A percentile compares a stretch with the other conserved stretches of the same genome.
Evolutionary conservation across 129 eudicot species (phyloP).

Genomic region (Ambrosia artemisiifolia): DNA sequence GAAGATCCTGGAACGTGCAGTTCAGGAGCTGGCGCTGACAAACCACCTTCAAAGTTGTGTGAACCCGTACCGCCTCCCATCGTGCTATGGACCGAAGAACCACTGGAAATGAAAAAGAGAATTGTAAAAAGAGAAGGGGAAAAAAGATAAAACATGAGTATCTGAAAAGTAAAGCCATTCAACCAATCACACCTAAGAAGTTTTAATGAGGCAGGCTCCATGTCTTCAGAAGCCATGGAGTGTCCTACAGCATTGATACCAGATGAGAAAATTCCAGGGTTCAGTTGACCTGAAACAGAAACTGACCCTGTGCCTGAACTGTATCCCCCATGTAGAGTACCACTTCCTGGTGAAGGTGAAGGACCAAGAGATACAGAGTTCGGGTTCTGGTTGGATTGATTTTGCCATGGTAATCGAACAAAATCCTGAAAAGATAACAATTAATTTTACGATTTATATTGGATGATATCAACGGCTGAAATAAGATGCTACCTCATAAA

Average conservation of each 20-base stretch:
- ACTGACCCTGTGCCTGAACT: conserved; percentile 42
- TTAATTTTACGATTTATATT: background rate
- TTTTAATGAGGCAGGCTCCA: conserved; percentile 52
- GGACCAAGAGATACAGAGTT: conserved; percentile 55
- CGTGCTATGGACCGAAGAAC: conserved; percentile 41
- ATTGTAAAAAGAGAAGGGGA: background rate
- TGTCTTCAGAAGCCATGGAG: conserved; percentile 59
- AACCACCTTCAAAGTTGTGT: conserved; percentile 51
- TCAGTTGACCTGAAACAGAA: conserved; percentile 62
- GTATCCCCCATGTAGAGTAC: conserved; percentile 54
- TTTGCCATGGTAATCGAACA: conserved; percentile 92
- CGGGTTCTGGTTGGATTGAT: conserved; percentile 62
- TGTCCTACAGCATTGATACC: conserved; percentile 55
- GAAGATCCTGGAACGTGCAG: conserved; percentile 51
- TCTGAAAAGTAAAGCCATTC: background rate
- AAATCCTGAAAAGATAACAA: conserved; percentile 60
- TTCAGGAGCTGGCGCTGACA: conserved; percentile 61
- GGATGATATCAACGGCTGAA: background rate
- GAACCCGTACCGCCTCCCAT: conserved; percentile 43
- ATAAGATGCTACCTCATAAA: conserved; percentile 65
- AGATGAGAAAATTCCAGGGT: conserved; percentile 51
- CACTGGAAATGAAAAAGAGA: conserved; percentile 31
- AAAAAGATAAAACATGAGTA: background rate
- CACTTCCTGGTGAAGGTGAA: conserved; percentile 51
- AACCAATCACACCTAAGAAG: conserved; percentile 47